phyloP scores from a whole-genome alignment of 441 rosid species.

The Corymbia calophylla region DNA sequence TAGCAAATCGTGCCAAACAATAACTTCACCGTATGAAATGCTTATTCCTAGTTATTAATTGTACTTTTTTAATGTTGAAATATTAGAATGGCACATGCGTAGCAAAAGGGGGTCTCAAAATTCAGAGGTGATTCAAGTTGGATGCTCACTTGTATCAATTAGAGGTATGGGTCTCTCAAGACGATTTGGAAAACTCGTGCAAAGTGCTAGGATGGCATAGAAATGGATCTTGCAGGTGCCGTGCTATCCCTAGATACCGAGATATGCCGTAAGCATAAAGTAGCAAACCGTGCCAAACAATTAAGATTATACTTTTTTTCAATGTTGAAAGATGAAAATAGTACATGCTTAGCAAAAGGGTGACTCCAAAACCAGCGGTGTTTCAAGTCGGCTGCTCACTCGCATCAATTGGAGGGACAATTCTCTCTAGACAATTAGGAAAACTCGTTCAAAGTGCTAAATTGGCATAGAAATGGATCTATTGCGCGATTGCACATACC shows the following conservation, averaged over 20 bases:
- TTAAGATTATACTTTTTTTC: neutral
- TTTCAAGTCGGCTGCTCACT: neutral
- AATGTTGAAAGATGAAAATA: neutral
- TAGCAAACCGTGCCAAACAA: neutral
- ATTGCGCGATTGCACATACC: fast-evolving
- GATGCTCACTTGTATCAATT: neutral
- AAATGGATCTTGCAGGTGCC: neutral
- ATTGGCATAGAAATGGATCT: neutral
- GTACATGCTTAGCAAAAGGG: neutral
- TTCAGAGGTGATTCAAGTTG: neutral
- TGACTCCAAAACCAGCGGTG: neutral
- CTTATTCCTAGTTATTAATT: fast-evolving
- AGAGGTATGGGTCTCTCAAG: neutral
- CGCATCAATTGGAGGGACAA: neutral
- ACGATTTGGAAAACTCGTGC: neutral
- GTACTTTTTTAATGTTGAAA: neutral
- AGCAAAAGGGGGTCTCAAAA: neutral
- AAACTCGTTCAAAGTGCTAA: neutral
- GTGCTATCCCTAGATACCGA: neutral
- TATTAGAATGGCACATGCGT: neutral
- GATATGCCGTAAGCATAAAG: neutral
- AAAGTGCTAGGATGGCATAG: neutral
- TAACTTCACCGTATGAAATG: neutral
- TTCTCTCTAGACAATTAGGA: neutral
- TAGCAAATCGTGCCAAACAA: fast-evolving